Percentiles rank a stretch among this genome's conserved stretches.
phyloP scores from a whole-genome alignment of 2,329 filamentous ascomycete genomes.

The Alternaria triticina region DNA sequence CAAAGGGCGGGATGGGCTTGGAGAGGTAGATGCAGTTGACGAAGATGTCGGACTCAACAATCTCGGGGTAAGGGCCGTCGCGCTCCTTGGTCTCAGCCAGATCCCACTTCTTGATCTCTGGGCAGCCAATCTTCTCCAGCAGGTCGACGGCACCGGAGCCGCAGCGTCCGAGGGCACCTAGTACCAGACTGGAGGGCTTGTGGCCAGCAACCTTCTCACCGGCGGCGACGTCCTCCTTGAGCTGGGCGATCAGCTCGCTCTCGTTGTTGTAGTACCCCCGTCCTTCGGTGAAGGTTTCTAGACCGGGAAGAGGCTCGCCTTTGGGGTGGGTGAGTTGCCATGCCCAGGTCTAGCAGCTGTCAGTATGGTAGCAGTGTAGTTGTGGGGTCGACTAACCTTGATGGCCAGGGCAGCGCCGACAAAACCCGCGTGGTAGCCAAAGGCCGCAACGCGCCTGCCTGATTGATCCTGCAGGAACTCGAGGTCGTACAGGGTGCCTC shows the following conservation, averaged over 20 bases:
- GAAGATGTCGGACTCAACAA: conserved; percentile 66
- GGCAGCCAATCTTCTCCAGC: conserved; percentile 75
- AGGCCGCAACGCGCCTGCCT: conserved; percentile 74
- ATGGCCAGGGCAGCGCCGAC: conserved; percentile 56
- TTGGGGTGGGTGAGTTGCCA: conserved; percentile 77
- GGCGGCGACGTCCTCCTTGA: conserved; percentile 72
- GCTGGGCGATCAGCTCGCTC: conserved; percentile 71
- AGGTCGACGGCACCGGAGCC: conserved; percentile 84
- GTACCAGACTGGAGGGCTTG: conserved; percentile 78
- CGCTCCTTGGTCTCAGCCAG: conserved; percentile 73
- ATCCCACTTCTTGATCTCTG: conserved; percentile 76
- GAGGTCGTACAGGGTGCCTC: conserved; percentile 80
- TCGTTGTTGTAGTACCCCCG: conserved; percentile 74
- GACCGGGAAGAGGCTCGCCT: conserved; percentile 69
- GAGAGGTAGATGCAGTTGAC: conserved; percentile 74
- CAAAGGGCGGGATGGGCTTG: conserved; percentile 79
- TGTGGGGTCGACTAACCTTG: conserved; percentile 33
- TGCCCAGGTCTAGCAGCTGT: conserved; percentile 71
- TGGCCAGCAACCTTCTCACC: conserved; percentile 71
- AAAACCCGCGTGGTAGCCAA: conserved; percentile 62
- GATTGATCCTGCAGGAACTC: conserved; percentile 81
- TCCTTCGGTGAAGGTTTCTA: conserved; percentile 59
- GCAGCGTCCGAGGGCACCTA: conserved; percentile 80
- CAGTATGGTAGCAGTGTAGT: neutral
- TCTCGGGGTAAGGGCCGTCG: conserved; percentile 77